These are phyloP conservation scores for Paramecium caudatum DNA, from an alignment of 73 alveolate species.

Conservation along the genomic window DNA sequence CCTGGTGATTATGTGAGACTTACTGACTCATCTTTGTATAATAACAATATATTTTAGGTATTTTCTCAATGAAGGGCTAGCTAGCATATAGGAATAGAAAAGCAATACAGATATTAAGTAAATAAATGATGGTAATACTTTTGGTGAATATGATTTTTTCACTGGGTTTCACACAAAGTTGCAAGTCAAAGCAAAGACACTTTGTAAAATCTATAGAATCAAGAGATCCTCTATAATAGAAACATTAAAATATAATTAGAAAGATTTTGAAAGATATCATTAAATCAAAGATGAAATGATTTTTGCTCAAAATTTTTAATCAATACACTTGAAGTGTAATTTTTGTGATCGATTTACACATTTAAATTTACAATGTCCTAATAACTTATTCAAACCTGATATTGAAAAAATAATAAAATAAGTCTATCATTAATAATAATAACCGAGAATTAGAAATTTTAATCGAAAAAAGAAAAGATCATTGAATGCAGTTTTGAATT, in stretches of 20 bases:
- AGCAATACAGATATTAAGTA: not conserved
- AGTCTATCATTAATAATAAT: not conserved
- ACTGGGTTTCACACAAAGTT: not conserved
- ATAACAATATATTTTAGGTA: not conserved
- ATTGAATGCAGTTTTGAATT: not conserved
- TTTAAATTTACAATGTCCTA: slow-evolving; percentile 17
- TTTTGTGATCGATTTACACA: slow-evolving; percentile 25
- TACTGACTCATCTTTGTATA: not conserved
- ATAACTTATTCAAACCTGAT: not conserved
- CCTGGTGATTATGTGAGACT: slow-evolving; percentile 17
- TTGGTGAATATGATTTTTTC: slow-evolving; percentile 55
- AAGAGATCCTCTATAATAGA: not conserved
- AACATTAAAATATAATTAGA: slow-evolving; percentile 43
- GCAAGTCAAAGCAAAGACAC: not conserved
- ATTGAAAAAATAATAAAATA: slow-evolving; percentile 1
- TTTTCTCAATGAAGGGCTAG: slow-evolving; percentile 10
- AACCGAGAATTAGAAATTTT: slow-evolving; percentile 9
- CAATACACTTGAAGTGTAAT: slow-evolving; percentile 10
- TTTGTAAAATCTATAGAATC: slow-evolving; percentile 9
- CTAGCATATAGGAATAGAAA: not conserved
- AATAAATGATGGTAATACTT: slow-evolving; percentile 31
- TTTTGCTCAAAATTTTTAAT: not conserved
- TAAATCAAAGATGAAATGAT: slow-evolving; percentile 35
- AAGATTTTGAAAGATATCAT: slow-evolving; percentile 69
- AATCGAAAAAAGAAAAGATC: not conserved